Evolutionary conservation across 2,329 filamentous ascomycete genomes (phyloP), one percentile per base, ranked within the genome.

Genomic region (Torrubiellomyces zombiae): DNA sequence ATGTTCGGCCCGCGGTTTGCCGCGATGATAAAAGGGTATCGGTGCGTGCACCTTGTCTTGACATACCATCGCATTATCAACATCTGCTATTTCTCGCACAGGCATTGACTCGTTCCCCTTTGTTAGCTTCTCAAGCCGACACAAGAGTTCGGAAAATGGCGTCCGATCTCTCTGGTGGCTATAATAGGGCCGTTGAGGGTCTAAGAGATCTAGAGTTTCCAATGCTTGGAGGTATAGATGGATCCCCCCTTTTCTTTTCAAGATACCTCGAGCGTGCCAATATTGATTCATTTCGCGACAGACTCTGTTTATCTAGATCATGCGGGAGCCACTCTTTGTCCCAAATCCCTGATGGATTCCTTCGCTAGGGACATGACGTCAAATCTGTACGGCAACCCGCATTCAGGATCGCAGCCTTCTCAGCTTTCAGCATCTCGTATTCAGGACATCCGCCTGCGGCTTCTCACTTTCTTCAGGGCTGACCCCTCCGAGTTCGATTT

Each of bases 321-420:
- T 75, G 83, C 83, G 0, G 86, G 83, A n/a, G 80, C 81, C n/a
- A 86, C 85, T 0, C 58, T 78, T 1, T 81, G 78, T 43, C 60
- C 82, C 20, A 86, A 77, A 47, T 83, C 79, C 16, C 53, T 89
- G 14, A 73, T 95, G 48, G 76, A 86, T 35, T 60, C 56, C 14
- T 93, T 92, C 50, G 70, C 80, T 7, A 48, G 55, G n/a, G 79
- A 89, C 31, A 75, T 94, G 63, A 74, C 75, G 14, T 58, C 66
- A 4, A 78, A 73, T 38, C 57, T 95, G 1, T 83, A 85, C 37
- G 86, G 85, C 18, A 95, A 95, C 34, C 86, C 86, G 1, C 86
- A 95, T 50, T 94, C 86, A 1, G 75, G 71, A 24, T 92, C 85
- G 2, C 56, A 64, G 9, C 75, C 83, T 3, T 92, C 86, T 0